Evolutionary conservation across 768 basidiomycete genomes (phyloP).

Genomic region (Mycena sanguinolenta): DNA sequence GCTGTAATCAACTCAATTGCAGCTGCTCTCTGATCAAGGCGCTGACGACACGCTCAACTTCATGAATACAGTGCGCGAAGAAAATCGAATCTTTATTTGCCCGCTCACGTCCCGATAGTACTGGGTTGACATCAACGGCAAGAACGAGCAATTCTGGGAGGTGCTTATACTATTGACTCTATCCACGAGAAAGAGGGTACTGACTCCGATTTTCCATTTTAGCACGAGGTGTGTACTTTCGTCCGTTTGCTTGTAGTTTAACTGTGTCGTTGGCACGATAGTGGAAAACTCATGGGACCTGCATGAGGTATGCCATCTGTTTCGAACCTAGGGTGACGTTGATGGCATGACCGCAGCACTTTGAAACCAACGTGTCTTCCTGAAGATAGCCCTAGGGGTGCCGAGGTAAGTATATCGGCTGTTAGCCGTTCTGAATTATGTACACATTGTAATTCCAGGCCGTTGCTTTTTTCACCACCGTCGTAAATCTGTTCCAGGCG

Average conservation of each 20-base stretch:
- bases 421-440: background rate
- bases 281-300: slow-evolving; percentile 79
- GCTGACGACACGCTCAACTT: slow-evolving; percentile 69
- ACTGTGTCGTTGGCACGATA: background rate
- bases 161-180: slow-evolving; percentile 4
- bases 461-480: slow-evolving; percentile 68
- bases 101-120: slow-evolving; percentile 49
- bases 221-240: slow-evolving; percentile 60
- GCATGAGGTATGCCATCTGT: slow-evolving; percentile 53
- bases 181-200: background rate
- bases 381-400: slow-evolving; percentile 65
- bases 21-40: slow-evolving; percentile 71
- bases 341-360: slow-evolving; percentile 57
- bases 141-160: slow-evolving; percentile 78
- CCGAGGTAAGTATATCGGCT: slow-evolving; percentile 61
- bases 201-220: background rate
- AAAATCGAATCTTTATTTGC: background rate
- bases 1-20: background rate
- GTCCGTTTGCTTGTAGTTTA: background rate
- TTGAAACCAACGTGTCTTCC: slow-evolving; percentile 71
- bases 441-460: slow-evolving; percentile 56
- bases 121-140: slow-evolving; percentile 74
- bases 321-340: background rate
- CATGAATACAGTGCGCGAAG: slow-evolving; percentile 59
- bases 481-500: slow-evolving; percentile 27